phyloP scores from a whole-genome alignment of 2,329 filamentous ascomycete genomes.

The Orbilia quercus region DNA sequence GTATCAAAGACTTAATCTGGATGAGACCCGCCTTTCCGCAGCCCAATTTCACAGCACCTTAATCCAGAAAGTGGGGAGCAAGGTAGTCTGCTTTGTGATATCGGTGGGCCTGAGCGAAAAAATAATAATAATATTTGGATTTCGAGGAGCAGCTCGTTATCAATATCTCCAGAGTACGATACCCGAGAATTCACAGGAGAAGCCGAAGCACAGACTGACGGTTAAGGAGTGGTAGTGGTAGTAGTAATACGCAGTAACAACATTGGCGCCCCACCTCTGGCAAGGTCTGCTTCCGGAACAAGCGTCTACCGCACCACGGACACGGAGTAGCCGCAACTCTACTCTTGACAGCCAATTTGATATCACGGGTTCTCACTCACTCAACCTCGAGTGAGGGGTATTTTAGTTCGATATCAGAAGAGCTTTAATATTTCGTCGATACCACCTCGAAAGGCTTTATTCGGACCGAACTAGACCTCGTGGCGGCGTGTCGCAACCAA shows the following conservation, averaged over 20 bases:
- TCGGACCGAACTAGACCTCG: too few species aligned
- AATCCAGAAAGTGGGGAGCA: not conserved
- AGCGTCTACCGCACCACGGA: constrained; percentile 34
- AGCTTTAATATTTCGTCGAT: too few species aligned
- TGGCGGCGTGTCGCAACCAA: too few species aligned
- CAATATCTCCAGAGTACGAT: not conserved
- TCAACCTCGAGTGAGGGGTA: not conserved
- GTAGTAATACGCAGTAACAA: too few species aligned
- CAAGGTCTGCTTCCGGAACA: constrained; percentile 38
- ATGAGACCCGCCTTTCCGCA: constrained; percentile 31
- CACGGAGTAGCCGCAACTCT: constrained; percentile 38
- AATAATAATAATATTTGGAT: constrained; percentile 1
- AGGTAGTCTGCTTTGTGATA: not conserved
- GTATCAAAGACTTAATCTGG: constrained; percentile 48
- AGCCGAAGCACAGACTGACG: too few species aligned
- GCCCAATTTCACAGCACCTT: constrained; percentile 15
- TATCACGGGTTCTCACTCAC: constrained; percentile 3
- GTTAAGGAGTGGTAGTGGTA: too few species aligned
- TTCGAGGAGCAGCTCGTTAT: not conserved
- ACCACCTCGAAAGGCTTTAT: too few species aligned
- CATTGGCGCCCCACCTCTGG: constrained; percentile 17
- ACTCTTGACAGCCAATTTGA: not conserved
- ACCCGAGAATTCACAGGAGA: too few species aligned
- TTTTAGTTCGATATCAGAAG: too few species aligned
- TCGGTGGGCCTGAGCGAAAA: too few species aligned